Base-by-base conservation (phyloP, 1,284 basidiomycete species). In the Gymnopus androsaceus region DNA sequence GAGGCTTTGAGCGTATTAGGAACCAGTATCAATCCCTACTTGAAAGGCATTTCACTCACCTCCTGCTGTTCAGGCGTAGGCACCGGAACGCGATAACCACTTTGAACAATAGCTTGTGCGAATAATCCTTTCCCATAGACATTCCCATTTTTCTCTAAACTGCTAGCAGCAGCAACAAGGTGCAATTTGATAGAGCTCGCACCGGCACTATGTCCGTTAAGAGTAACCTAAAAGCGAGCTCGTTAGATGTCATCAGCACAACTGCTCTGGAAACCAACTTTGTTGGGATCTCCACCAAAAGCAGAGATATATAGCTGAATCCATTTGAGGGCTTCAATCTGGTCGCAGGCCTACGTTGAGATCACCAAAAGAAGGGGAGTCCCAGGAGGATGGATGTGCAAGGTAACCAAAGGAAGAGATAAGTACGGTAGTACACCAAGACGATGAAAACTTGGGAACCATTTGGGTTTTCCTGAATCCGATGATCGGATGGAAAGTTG, bases 141-240 rank as follows among this genome's bases (percentile, higher is more conserved):
- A n/a, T n/a, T n/a, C n/a, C n/a, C n/a, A n/a, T n/a, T n/a, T n/a
- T n/a, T n/a, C n/a, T n/a, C n/a, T n/a, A n/a, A n/a, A n/a, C n/a
- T n/a, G n/a, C n/a, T n/a, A n/a, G n/a, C n/a, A n/a, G n/a, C n/a
- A n/a, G 79, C 75, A 23, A 82, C 72, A 45, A 85, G 70, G 62
- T 84, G 83, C 12, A 85, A 66, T 61, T 81, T 76, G 7, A 85
- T 74, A 1, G 79, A 81, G 30, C 76, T 70, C 0, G 75, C 81
- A 11, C 85, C 85, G 0, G 84, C 85, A 56, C 82, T 84, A 62
- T 88, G 72, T 0, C 85, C 85, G 58, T 83, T 82, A 63, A 86
- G 83, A 0, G 83, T 85, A 6, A 84, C 80, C 48, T n/a, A n/a
- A n/a, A n/a, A n/a, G n/a, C n/a, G n/a, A n/a, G n/a, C n/a, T n/a